A percentile compares a stretch with the other conserved stretches of the same genome.
phyloP scores from a whole-genome alignment of 2,329 filamentous ascomycete species.

The Ophiostoma himal-ulmi region DNA sequence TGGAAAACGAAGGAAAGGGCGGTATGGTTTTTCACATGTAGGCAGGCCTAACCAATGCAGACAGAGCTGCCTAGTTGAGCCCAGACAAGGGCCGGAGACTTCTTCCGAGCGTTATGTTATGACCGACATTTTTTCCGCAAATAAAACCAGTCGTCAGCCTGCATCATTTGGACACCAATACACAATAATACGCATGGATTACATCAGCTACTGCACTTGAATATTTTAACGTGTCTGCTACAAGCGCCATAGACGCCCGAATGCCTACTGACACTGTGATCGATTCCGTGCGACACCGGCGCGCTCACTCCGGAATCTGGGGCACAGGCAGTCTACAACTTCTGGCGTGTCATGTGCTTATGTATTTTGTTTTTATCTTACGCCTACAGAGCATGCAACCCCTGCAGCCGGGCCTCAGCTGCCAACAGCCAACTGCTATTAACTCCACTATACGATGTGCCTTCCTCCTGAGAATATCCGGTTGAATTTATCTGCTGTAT shows the following conservation, averaged over 20 bases:
- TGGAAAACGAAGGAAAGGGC: not conserved
- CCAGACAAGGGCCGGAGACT: not conserved
- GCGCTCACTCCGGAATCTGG: slow-evolving; percentile 5
- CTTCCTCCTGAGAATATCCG: not conserved
- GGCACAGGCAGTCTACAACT: not conserved
- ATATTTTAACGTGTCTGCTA: not conserved
- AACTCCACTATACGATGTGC: not conserved
- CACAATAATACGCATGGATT: not conserved
- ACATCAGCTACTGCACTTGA: too few relatives aligned
- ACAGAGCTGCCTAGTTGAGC: not conserved
- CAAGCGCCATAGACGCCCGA: slow-evolving; percentile 9
- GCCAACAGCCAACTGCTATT: not conserved
- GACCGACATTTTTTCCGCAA: not conserved
- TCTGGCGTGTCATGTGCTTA: not conserved
- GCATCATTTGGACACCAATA: not conserved
- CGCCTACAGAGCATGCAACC: not conserved
- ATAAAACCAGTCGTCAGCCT: not conserved
- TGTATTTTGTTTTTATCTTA: not conserved
- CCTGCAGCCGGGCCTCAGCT: not conserved
- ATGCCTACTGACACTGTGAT: not conserved
- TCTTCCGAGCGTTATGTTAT: not conserved
- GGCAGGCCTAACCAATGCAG: not conserved
- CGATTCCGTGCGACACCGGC: not conserved
- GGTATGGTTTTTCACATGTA: not conserved
- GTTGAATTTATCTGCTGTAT: not conserved